phyloP scores from a whole-genome alignment of 2,329 filamentous ascomycete species.

The Capronia americana region DNA sequence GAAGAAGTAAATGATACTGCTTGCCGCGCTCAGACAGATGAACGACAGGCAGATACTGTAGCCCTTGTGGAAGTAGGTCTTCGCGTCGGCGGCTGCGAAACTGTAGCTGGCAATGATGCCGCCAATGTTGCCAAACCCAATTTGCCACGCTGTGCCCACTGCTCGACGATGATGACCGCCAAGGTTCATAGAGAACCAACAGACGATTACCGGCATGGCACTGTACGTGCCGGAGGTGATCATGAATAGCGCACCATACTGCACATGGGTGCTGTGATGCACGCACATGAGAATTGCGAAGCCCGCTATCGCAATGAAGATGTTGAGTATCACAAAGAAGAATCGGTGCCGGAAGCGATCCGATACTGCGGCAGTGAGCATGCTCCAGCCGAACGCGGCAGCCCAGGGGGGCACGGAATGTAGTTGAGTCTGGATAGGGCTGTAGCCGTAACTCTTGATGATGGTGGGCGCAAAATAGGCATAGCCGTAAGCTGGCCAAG shows the following conservation, averaged over 20 bases:
- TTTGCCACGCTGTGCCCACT: conserved; percentile 58
- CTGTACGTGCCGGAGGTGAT: conserved; percentile 39
- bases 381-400: conserved; percentile 44
- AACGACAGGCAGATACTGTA: conserved; percentile 41
- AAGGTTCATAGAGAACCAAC: conserved; percentile 64
- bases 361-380: conserved; percentile 42
- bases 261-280: conserved; percentile 38
- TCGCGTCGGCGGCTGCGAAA: conserved; percentile 50
- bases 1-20: conserved; percentile 48
- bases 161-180: conserved; percentile 58
- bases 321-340: conserved; percentile 42
- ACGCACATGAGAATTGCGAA: conserved; percentile 43
- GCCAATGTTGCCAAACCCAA: conserved; percentile 55
- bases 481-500: conserved; percentile 54
- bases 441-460: conserved; percentile 68
- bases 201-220: conserved; percentile 45
- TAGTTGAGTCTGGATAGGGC: conserved; percentile 60
- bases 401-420: conserved; percentile 58
- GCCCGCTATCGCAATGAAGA: conserved; percentile 42
- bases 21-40: conserved; percentile 38
- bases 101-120: conserved; percentile 60
- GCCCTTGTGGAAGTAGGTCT: conserved; percentile 39
- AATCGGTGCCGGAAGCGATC: conserved; percentile 44
- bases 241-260: conserved; percentile 43
- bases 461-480: conserved; percentile 79